Evolutionary conservation across 495 filamentous ascomycete genomes (phyloP), one percentile per base, ranked within the genome.

Genomic region (Thozetella sp.): DNA sequence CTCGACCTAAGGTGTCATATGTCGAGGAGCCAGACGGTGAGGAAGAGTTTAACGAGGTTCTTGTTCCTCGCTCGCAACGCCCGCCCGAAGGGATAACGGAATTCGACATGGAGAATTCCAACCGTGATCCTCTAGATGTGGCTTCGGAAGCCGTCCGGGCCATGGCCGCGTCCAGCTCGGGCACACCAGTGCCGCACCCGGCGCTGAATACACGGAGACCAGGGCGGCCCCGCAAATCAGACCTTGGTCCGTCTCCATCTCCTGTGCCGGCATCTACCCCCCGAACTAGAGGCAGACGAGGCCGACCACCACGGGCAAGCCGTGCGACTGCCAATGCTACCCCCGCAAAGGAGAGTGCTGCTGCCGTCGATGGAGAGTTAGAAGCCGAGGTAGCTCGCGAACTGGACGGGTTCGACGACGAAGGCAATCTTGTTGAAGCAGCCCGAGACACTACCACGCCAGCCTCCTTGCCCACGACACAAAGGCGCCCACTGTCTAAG

Each of bases 1-100:
- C 79, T 26, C 75, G 74, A 51, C 78, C 79, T 23, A 75, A 68
- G 54, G 56, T 62, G 10, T 77, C 76, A 20, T 82, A 80, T 48
- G 51, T 70, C 3, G 72, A 75, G 22, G 64, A 67, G 2, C 73
- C 76, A n/a, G 65, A 75, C 20, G 63, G 63, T 17, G 67, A 65
- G 30, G 72, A 75, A 11, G 74, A 80, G 22, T 73, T 73, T 6
- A 60, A 76, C 58, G 74, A 80, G 24, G 60, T 68, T 20, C 1
- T 69, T 12, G 61, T 76, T 22, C 67, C 68, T 19, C 64, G 59
- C 24, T 65, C 63, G 22, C 58, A 66, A 58, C 60, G 60, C 24
- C 61, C 58, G 13, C 62, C 62, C 1, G 52, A 23, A 17, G 56
- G 59, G n/a, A 67, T 62, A n/a, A 55, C 53, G 4, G 20, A 63